A percentile compares a stretch with the other conserved stretches of the same genome.
Conservation (phyloP, 768 basidiomycete genomes). For the Pholiota microspora region DNA sequence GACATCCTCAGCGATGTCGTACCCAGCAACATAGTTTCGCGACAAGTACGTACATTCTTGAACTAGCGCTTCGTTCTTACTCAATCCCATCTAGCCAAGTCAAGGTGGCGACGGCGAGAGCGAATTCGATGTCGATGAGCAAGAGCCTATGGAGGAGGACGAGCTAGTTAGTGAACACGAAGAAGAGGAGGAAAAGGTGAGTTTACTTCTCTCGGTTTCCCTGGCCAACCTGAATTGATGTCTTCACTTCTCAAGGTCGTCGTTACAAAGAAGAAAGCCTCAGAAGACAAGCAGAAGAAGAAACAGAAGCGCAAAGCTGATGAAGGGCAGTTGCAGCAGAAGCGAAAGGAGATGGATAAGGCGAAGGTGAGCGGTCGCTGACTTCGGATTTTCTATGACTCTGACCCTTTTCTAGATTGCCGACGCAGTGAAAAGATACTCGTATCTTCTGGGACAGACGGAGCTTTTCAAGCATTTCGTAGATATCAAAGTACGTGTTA, state of each 20-base stretch:
- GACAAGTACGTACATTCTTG: constrained; percentile 54
- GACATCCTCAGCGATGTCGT: constrained; percentile 90
- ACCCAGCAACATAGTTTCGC: constrained; percentile 87
- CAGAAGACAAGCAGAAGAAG: constrained; percentile 33
- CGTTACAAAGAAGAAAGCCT: constrained; percentile 29
- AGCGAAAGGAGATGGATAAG: constrained; percentile 85
- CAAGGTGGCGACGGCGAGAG: constrained; percentile 75
- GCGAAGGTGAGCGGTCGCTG: constrained; percentile 55
- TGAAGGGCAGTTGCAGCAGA: constrained; percentile 65
- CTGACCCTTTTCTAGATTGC: constrained; percentile 54
- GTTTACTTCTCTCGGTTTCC: too few species aligned
- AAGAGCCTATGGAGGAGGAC: constrained; percentile 47
- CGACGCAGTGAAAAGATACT: constrained; percentile 95
- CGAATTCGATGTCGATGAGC: constrained; percentile 63
- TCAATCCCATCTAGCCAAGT: constrained; percentile 40
- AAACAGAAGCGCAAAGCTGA: constrained; percentile 59
- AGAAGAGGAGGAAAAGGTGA: constrained; percentile 33
- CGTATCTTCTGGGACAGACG: constrained; percentile 96
- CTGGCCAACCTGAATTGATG: too few species aligned
- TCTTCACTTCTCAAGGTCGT: constrained; percentile 11
- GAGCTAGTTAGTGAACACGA: constrained; percentile 58
- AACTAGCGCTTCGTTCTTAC: background rate
- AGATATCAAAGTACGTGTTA: constrained; percentile 75
- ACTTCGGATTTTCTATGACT: background rate
- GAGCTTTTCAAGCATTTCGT: constrained; percentile 98